Base-by-base conservation (phyloP, 1,139 yeast genomes). In the Debaryomycetaceae sp. region DNA sequence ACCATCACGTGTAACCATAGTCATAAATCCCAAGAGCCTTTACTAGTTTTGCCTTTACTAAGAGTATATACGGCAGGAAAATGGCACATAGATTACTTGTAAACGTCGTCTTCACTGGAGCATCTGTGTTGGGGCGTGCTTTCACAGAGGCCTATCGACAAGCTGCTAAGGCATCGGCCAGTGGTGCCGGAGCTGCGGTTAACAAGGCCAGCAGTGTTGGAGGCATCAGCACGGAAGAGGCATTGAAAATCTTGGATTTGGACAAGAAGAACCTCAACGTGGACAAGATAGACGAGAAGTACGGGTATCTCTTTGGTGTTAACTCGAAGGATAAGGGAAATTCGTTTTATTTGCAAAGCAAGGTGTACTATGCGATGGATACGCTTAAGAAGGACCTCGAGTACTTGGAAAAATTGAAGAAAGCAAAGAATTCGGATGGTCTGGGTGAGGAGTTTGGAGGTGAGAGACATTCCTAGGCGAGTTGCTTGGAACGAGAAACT, bases 101-200 rank as follows among this genome's bases (percentile, higher is more conserved):
- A 51, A 92, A 87, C 65, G 96, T 92, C 49, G 78, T 89, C 43
- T 79, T 91, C 58, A 91, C 98, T 16, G 98, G 98, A 41, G 95
- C 98, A 9, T 83, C 88, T 48, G 98, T 92, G 33, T 89, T 92
- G 59, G 98, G 98, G 39, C 79, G 87, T 51, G 98, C 98, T 0
- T 92, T 92, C 63, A 78, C 91, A n/a, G 96, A 89, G 61, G 98
- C 98, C 0, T 92, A 91, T 73, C 85, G 84, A 56, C 98, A 92
- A 66, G 98, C 98, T 1, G 95, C 97, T 14, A 83, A 87, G 42
- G 87, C 88, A 6, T 79, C 84, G 40, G 87, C 95, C 15, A 69
- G 77, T 13, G 61, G 73, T 40, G 69, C 78, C 5, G 70, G 73
- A 31, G 74, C 83, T 9, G 71, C 75, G 30, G 78, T 81, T 31